Base-by-base conservation (phyloP, 306 rosid genomes). In the Luffa acutangula region DNA sequence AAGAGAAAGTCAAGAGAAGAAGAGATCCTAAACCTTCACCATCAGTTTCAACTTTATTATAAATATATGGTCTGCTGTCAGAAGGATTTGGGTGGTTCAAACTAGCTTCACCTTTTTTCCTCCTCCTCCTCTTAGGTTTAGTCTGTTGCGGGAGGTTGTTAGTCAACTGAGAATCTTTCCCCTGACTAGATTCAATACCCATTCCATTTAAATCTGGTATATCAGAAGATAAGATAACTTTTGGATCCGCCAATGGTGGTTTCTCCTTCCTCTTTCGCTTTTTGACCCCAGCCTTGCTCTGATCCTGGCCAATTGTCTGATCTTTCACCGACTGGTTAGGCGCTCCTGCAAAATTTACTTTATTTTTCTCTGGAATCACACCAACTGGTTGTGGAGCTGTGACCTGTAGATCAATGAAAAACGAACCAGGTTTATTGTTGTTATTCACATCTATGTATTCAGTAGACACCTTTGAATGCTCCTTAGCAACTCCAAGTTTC, bases 121-220 rank as follows among this genome's bases (percentile, higher is more conserved):
- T 83, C 76, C 86, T 80, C 83, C 63, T 84, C 31, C 67, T 74
- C 84, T 80, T 80, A 15, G 87, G 82, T 84, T 84, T 85, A 46
- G 71, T 43, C 59, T 83, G 86, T 63, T 83, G 71, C 7, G 85
- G 48, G 71, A 84, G 60, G 41, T 85, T 57, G 31, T 66, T 39
- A 37, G 78, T 13, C 78, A 31, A 49, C 59, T 49, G 78, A 14
- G 78, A 73, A 11, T 83, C 85, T 51, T 64, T 81, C 80, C 76
- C 83, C 69, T 71, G 84, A 74, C 71, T 78, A 52, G 81, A 51
- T 60, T 91, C 97, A 42, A 64, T 36, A 46, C 80, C 79, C 66
- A 71, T 79, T 78, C 87, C 86, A 56, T 96, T 96, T 83, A 91
- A 86, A 88, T 93, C 98, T 10, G 97, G 97, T 59, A 92, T 85